Evolutionary conservation across 2,329 filamentous ascomycete genomes (phyloP).

Genomic region (Beauveria bassiana): DNA sequence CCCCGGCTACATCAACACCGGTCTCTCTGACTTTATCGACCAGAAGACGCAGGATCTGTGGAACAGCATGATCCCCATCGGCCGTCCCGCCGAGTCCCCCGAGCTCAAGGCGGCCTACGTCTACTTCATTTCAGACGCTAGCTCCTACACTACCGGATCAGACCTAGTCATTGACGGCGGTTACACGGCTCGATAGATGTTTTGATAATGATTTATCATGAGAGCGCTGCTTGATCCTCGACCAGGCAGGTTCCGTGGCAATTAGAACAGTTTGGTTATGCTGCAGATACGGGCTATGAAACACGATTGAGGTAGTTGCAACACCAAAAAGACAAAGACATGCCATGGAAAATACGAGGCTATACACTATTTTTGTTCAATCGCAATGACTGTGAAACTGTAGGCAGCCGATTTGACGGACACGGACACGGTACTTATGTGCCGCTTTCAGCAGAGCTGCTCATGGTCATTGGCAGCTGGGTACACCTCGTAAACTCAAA

Average conservation of each 20-base stretch:
- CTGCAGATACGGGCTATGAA: no score
- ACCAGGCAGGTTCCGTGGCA: background rate
- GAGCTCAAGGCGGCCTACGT: slow-evolving; percentile 75
- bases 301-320: no score
- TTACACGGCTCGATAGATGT: slow-evolving; percentile 42
- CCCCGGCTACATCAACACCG: slow-evolving; percentile 61
- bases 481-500: no score
- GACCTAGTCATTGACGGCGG: slow-evolving; percentile 68
- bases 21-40: slow-evolving; percentile 59
- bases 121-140: slow-evolving; percentile 68
- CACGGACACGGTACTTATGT: no score
- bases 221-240: background rate
- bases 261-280: no score
- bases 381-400: no score
- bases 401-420: no score
- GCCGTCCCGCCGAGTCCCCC: slow-evolving; percentile 56
- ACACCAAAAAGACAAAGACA: no score
- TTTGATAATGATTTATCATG: background rate
- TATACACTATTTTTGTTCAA: no score
- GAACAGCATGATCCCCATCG: slow-evolving; percentile 69
- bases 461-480: no score
- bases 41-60: slow-evolving; percentile 62
- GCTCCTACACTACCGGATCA: slow-evolving; percentile 64
- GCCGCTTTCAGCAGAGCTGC: no score
- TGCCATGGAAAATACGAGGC: no score